Conservation (phyloP, 1,284 basidiomycete genomes). For the Rhizoctonia solani region DNA sequence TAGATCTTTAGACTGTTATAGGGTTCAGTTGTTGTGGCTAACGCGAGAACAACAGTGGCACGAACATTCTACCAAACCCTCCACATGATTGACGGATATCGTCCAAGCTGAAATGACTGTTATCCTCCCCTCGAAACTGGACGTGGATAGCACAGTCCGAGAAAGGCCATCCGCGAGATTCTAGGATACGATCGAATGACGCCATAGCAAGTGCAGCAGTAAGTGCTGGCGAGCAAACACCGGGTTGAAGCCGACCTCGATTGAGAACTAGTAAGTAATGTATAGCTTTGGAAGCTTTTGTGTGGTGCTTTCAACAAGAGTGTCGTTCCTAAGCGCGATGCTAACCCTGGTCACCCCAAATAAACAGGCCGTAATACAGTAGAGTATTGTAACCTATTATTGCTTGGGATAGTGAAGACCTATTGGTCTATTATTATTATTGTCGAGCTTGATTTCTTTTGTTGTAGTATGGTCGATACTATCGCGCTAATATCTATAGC, state of each 20-base stretch:
- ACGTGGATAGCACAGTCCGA: slow-evolving; percentile 29
- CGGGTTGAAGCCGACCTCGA: neutral
- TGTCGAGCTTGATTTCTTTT: neutral
- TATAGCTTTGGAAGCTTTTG: neutral
- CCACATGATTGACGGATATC: neutral
- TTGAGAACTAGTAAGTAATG: neutral
- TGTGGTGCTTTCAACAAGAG: too few species aligned
- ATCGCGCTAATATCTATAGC: too few species aligned
- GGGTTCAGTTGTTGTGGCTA: slow-evolving; percentile 1
- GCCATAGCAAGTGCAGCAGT: neutral
- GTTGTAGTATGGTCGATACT: too few species aligned
- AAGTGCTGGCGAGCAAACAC: neutral
- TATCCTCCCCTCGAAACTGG: slow-evolving; percentile 5
- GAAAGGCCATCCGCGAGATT: slow-evolving; percentile 30
- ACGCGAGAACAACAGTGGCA: neutral
- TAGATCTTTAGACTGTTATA: slow-evolving; percentile 18
- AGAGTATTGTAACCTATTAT: too few species aligned
- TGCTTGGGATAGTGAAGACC: too few species aligned
- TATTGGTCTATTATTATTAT: too few species aligned
- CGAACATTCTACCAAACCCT: slow-evolving; percentile 26
- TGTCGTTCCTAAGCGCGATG: too few species aligned
- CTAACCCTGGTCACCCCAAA: too few species aligned
- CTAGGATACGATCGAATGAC: neutral
- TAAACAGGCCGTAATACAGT: too few species aligned
- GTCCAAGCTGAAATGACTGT: neutral